Conservation (phyloP, 2,329 filamentous ascomycete species). For the Nemania diffusa region DNA sequence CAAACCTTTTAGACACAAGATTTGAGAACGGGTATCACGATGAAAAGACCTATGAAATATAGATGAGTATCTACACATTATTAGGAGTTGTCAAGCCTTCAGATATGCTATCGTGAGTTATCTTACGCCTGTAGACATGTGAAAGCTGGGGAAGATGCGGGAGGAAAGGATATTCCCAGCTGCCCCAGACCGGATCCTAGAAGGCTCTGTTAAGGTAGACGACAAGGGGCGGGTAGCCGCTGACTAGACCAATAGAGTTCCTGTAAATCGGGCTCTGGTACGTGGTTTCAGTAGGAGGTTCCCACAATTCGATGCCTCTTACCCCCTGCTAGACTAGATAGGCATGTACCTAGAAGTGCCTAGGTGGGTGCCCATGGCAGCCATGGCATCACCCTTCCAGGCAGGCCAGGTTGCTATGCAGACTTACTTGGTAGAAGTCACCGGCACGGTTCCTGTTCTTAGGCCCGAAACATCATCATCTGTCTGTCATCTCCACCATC, state of each 20-base stretch:
- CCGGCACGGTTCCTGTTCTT: slow-evolving; percentile 30
- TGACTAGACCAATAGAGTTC: slow-evolving; percentile 19
- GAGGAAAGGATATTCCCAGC: slow-evolving; percentile 19
- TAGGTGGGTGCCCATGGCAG: slow-evolving; percentile 12
- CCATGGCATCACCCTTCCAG: slow-evolving; percentile 6
- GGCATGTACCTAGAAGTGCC: neutral
- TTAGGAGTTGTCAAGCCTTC: neutral
- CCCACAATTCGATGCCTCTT: slow-evolving; percentile 12
- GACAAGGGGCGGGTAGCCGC: slow-evolving; percentile 14
- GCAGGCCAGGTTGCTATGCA: slow-evolving; percentile 7
- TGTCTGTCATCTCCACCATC: slow-evolving; percentile 35
- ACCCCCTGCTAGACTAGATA: slow-evolving; percentile 4
- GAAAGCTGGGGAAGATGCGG: slow-evolving; percentile 23
- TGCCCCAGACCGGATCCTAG: slow-evolving; percentile 28
- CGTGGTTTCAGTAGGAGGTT: slow-evolving; percentile 20
- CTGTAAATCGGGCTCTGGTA: neutral
- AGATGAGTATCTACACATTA: neutral
- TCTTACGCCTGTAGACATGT: slow-evolving; percentile 16
- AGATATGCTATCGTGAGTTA: neutral
- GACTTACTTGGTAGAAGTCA: neutral
- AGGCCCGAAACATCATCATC: slow-evolving; percentile 36
- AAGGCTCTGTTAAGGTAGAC: neutral
- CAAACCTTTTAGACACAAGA: neutral
- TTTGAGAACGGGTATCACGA: neutral
- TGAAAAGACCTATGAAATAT: neutral